Base-by-base conservation (phyloP, 306 rosid species). In the Prunus fruticosa region DNA sequence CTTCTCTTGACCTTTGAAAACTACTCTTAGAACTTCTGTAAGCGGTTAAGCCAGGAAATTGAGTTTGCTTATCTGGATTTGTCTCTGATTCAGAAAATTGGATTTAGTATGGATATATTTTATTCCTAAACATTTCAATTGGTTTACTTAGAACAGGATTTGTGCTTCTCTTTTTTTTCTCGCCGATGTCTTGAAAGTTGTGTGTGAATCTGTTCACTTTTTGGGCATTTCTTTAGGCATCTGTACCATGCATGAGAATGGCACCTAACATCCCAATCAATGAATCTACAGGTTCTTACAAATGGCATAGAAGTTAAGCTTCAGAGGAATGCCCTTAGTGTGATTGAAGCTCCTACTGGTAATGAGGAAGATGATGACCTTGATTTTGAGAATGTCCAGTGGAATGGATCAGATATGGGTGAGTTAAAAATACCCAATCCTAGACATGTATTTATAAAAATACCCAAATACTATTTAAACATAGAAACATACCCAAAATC, bases 251-350 rank as follows among this genome's bases (percentile, higher is more conserved):
- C 13, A 61, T 49, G 76, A 79, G 45, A n/a, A 34, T 76, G 83
- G 61, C 63, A 68, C 78, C n/a, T 53, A 34, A 49, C 52, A 56
- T 62, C 28, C 62, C 23, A 11, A 61, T 30, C 51, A 30, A 75
- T 67, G 77, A 63, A 64, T 66, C 69, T 79, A 76, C 84, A 94
- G 98, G 97, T 95, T 78, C 97, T 95, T 60, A 92, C 98, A 19
- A 95, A 95, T 71, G 98, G 98, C 56, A 95, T 95, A 75, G 98
- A 95, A 85, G 98, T 95, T 77, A 95, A 95, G 80, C 90, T 95
- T 14, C 98, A 95, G 82, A 91, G 98, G 74, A 95, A 95, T 80
- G 98, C 98, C 76, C 98, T 95, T 47, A 95, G 98, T 61, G 98
- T 95, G 78, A 83, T 95, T 64, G 98, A 95, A 86, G 93, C 98